Percentiles rank a stretch among this genome's conserved stretches.
These are phyloP conservation scores for Pilobolus umbonatus DNA, from an alignment of 192 early-diverging fungal species.

Conservation along the genomic window DNA sequence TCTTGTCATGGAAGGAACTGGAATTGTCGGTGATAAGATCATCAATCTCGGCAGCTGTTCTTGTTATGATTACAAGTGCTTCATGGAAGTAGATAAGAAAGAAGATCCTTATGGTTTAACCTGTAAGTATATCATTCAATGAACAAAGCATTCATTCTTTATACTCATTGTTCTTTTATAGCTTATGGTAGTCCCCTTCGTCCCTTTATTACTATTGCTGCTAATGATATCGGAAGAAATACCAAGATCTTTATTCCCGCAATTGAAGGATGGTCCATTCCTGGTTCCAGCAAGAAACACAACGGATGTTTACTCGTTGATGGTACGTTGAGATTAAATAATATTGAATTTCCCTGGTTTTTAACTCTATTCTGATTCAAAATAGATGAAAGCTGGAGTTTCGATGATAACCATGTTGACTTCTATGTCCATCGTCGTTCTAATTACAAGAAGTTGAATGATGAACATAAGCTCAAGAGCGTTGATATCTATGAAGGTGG, in stretches of 20 bases:
- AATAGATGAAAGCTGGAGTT: constrained; percentile 33
- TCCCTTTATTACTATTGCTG: constrained; percentile 34
- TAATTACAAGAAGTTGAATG: constrained; percentile 28
- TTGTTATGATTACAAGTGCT: constrained; percentile 33
- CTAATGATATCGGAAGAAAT: constrained; percentile 28
- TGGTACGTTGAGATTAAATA: constrained; percentile 11
- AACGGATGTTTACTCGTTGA: constrained; percentile 35
- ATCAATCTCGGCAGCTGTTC: constrained; percentile 34
- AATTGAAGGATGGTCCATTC: constrained; percentile 30
- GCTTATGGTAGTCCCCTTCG: constrained; percentile 26
- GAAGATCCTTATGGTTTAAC: constrained; percentile 33
- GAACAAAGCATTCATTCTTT: background rate
- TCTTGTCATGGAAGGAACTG: constrained; percentile 36
- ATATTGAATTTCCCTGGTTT: background rate
- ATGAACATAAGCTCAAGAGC: constrained; percentile 19
- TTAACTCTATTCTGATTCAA: background rate
- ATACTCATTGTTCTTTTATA: no score
- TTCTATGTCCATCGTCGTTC: constrained; percentile 21
- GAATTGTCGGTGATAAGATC: constrained; percentile 22
- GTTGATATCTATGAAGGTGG: constrained; percentile 38
- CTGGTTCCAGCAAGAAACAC: constrained; percentile 24
- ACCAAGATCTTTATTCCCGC: constrained; percentile 33
- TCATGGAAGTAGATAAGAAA: constrained; percentile 24
- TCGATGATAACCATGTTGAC: constrained; percentile 30
- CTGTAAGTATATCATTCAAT: background rate